Evolutionary conservation across 2,329 filamentous ascomycete species (phyloP).

Genomic region (Myotisia sp.): DNA sequence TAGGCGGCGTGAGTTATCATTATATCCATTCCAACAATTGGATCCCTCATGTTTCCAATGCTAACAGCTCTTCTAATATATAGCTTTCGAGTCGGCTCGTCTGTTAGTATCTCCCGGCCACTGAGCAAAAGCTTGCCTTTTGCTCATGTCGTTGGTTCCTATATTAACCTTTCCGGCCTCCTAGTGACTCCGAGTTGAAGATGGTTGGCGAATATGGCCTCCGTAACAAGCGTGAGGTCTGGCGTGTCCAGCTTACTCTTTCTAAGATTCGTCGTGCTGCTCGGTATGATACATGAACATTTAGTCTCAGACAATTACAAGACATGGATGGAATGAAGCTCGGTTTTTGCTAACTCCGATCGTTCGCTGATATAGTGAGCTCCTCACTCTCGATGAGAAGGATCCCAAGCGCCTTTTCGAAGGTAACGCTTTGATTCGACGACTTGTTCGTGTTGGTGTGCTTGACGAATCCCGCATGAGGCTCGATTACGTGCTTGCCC

Average conservation of each 20-base stretch:
- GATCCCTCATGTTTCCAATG: conserved; percentile 10
- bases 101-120: conserved; percentile 93
- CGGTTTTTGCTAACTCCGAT: conserved; percentile 12
- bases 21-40: background rate
- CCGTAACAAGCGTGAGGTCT: conserved; percentile 99
- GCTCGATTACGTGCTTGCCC: conserved; percentile 99
- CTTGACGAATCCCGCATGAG: conserved; percentile 99
- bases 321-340: background rate
- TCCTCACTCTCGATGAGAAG: conserved; percentile 99
- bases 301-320: too few species aligned
- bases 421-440: conserved; percentile 99
- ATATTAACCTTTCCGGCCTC: conserved; percentile 46
- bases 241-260: conserved; percentile 97
- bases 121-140: conserved; percentile 93
- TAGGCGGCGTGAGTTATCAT: conserved; percentile 51
- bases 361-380: conserved; percentile 60
- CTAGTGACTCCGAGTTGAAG: conserved; percentile 98
- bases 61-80: conserved; percentile 25
- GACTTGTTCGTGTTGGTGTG: conserved; percentile 98
- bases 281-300: conserved; percentile 50
- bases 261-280: conserved; percentile 99
- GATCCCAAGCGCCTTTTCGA: conserved; percentile 99
- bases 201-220: conserved; percentile 99
- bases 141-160: conserved; percentile 74
- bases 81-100: conserved; percentile 96